Conservation (phyloP, 2,329 filamentous ascomycete species). For the Helminthosporium solani region DNA sequence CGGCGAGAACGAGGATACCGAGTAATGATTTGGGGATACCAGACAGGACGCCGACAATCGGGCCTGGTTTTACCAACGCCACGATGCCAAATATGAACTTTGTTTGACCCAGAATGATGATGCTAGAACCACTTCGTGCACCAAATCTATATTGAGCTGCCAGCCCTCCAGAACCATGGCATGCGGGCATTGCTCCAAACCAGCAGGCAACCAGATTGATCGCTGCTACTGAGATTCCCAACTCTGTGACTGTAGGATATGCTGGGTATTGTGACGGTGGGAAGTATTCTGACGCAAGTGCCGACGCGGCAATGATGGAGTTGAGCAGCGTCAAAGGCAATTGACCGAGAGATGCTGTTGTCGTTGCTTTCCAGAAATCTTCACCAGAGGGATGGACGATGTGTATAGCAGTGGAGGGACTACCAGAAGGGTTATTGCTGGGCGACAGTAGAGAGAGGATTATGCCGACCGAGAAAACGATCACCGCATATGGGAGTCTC, state of each 20-base stretch:
- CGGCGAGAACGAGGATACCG: constrained; percentile 85
- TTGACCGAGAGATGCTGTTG: constrained; percentile 76
- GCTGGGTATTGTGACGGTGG: constrained; percentile 58
- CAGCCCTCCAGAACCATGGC: constrained; percentile 87
- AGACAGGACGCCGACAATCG: constrained; percentile 68
- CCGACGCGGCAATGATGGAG: constrained; percentile 83
- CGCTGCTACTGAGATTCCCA: constrained; percentile 76
- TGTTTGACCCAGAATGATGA: constrained; percentile 73
- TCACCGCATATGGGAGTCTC: constrained; percentile 74
- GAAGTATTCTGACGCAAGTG: constrained; percentile 74
- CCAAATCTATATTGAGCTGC: constrained; percentile 92
- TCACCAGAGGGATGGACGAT: constrained; percentile 47
- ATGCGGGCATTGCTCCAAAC: constrained; percentile 95
- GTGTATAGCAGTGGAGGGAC: constrained; percentile 57
- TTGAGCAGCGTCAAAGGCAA: constrained; percentile 90
- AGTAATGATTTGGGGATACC: constrained; percentile 75
- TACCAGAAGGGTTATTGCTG: constrained; percentile 8
- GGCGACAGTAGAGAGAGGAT: constrained; percentile 58
- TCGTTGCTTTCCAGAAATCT: constrained; percentile 56
- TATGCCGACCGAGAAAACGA: constrained; percentile 69
- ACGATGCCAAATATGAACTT: constrained; percentile 74
- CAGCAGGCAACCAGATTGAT: constrained; percentile 87
- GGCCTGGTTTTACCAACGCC: constrained; percentile 63
- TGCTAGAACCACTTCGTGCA: constrained; percentile 79
- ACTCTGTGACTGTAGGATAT: constrained; percentile 69